phyloP scores from a whole-genome alignment of 2,329 filamentous ascomycete species.

The Tolypocladium album region DNA sequence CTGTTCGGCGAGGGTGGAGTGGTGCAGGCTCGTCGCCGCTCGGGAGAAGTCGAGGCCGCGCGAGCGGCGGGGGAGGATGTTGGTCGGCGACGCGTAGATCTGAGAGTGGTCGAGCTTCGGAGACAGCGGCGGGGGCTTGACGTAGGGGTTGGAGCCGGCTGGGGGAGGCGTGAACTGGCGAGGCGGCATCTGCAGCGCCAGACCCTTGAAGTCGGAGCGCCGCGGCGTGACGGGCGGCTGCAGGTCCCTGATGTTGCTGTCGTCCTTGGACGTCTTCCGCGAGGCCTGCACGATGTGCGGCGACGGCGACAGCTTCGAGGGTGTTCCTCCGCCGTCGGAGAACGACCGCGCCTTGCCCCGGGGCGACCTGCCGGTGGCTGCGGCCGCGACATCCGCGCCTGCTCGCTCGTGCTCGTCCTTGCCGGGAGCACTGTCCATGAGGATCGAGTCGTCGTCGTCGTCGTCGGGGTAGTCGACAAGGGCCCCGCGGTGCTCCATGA shows the following conservation, averaged over 20 bases:
- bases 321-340: conserved; percentile 51
- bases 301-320: conserved; percentile 45
- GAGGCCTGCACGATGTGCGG: conserved; percentile 45
- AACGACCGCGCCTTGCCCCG: conserved; percentile 49
- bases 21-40: conserved; percentile 87
- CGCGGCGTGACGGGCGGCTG: conserved; percentile 58
- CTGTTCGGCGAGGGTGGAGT: conserved; percentile 83
- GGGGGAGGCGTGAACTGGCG: conserved; percentile 25
- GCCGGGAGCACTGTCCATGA: conserved; percentile 16
- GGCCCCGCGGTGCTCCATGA: background rate
- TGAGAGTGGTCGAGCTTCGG: conserved; percentile 79
- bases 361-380: conserved; percentile 23
- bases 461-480: conserved; percentile 5
- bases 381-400: conserved; percentile 4
- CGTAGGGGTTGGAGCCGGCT: conserved; percentile 21
- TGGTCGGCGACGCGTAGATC: conserved; percentile 78
- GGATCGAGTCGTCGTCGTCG: conserved; percentile 19
- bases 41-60: conserved; percentile 88
- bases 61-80: conserved; percentile 79
- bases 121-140: conserved; percentile 60
- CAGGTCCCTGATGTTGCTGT: conserved; percentile 41
- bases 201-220: conserved; percentile 53
- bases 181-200: conserved; percentile 31
- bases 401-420: conserved; percentile 8
- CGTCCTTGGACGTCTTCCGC: conserved; percentile 53